A percentile compares a stretch with the other conserved stretches of the same genome.
Conservation (phyloP, 1,284 basidiomycete genomes). For the Puccinia coronata region DNA sequence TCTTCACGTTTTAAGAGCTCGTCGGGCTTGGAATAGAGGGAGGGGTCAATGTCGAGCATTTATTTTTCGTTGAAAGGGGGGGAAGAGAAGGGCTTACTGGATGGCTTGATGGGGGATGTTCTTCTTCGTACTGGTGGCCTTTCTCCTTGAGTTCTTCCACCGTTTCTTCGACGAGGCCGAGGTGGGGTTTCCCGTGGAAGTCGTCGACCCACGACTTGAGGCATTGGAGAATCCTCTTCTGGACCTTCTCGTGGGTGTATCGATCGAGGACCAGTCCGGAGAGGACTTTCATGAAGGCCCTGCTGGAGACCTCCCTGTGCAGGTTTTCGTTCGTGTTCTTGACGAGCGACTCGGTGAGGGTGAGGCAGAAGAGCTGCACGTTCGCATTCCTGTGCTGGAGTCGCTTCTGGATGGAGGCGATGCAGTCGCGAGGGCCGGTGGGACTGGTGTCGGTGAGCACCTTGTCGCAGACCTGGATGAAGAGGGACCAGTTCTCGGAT, state of each 20-base stretch:
- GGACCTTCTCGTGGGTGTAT: constrained; percentile 85
- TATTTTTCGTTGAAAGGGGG: constrained; percentile 53
- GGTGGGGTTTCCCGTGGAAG: constrained; percentile 68
- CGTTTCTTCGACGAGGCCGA: constrained; percentile 89
- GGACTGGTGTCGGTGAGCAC: constrained; percentile 68
- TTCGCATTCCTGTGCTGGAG: constrained; percentile 91
- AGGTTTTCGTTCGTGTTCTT: constrained; percentile 83
- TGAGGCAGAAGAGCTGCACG: constrained; percentile 91
- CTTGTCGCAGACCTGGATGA: constrained; percentile 94
- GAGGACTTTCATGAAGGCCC: constrained; percentile 84
- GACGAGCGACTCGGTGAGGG: constrained; percentile 76
- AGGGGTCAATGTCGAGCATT: constrained; percentile 58
- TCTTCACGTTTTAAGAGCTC: constrained; percentile 80
- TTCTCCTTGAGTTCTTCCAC: constrained; percentile 79
- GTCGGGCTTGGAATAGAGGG: constrained; percentile 72
- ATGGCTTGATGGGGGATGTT: constrained; percentile 8
- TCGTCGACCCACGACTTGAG: constrained; percentile 84
- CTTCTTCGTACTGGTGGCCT: constrained; percentile 60
- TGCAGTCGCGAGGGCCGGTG: constrained; percentile 27
- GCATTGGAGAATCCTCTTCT: constrained; percentile 71
- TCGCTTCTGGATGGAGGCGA: constrained; percentile 83
- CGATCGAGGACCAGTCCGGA: constrained; percentile 84
- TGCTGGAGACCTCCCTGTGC: constrained; percentile 82
- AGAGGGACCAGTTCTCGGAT: constrained; percentile 91
- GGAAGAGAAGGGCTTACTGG: background rate